Base-by-base conservation (phyloP, 257 asterid genomes). In the Nicotiana obtusifolia region DNA sequence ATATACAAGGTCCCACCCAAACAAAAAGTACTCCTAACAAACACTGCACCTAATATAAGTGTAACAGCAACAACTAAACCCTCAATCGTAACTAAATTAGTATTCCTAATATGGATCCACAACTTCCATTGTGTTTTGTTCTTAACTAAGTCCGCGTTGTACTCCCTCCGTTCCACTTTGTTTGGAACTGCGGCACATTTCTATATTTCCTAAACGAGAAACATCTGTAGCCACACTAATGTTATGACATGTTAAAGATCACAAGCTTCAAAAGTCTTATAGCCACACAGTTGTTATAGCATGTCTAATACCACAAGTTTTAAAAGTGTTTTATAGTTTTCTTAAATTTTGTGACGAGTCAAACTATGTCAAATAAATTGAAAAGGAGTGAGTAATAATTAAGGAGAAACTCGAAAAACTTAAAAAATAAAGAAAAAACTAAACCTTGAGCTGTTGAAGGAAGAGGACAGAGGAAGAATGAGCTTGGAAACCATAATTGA, bases 391-490 rank as follows among this genome's bases (percentile, higher is more conserved):
- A 33, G 17, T 35, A 19, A 33, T 0, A 67, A 67, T 17, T 33
- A 10, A 61, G 66, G 75, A 53, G 31, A 22, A 62, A 44, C 56
- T 41, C 41, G 3, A 44, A 8, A 24, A 10, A 86, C 11, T 8
- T 8, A 57, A 57, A 13, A 1, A 26, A 13, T 13, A 67, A 5
- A 80, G 7, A 16, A 15, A 71, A 4, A 26, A 41, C 2, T 5
- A 76, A 56, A 95, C 98, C 97, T 92, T 95, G 88, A 95, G 99
- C 69, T 94, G 99, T 86, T 94, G 99, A 84, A 95, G 95, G 88
- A 89, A 94, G 80, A 90, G 93, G 64, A 95, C 91, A 17, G 99
- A 90, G 47, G 95, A 86, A 71, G 97, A 88, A 85, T 95, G 97
- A 87, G 98, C 97, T 64, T 87, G 90, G 84, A 95, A 95, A 20